Conservation (phyloP, 139 green algal species). For the Deuterostichococcus epilithicus region DNA sequence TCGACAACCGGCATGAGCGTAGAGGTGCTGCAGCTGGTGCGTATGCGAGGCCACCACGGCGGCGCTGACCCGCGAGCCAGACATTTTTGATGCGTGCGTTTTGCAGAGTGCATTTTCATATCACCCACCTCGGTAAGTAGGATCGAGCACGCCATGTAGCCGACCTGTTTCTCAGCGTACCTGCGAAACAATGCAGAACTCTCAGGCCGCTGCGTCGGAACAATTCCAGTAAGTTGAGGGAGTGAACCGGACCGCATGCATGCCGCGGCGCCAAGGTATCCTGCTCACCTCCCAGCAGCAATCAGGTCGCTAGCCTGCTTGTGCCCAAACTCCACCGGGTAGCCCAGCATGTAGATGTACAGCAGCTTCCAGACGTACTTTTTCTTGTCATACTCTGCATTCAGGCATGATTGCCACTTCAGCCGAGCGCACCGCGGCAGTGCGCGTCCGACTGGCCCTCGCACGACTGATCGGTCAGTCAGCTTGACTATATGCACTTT, state of each 20-base stretch:
- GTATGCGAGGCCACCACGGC: no score
- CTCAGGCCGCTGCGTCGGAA: background rate
- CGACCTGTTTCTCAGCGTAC: constrained; percentile 98
- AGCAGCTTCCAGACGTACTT: constrained; percentile 99
- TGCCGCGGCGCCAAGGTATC: background rate
- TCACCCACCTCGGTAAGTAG: constrained; percentile 83
- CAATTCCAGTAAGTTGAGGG: background rate
- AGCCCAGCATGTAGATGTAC: constrained; percentile 99
- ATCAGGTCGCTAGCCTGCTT: constrained; percentile 96
- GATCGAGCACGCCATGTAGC: constrained; percentile 87
- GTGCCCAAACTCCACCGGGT: constrained; percentile 98
- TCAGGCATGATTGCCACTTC: no score
- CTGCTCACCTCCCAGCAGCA: constrained; percentile 73
- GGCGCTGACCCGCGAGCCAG: no score
- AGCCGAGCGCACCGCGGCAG: no score
- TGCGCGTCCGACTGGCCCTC: no score
- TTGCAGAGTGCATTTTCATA: background rate
- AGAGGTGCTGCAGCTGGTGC: no score
- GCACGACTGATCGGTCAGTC: no score
- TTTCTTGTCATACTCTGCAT: constrained; percentile 91
- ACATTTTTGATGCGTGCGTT: no score
- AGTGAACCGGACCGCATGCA: background rate
- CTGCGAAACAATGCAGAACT: constrained; percentile 28
- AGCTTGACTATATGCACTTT: no score
- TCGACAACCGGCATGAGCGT: no score